Conservation (phyloP, 352 stramenopile genomes). For the Globisporangium apiculatum region DNA sequence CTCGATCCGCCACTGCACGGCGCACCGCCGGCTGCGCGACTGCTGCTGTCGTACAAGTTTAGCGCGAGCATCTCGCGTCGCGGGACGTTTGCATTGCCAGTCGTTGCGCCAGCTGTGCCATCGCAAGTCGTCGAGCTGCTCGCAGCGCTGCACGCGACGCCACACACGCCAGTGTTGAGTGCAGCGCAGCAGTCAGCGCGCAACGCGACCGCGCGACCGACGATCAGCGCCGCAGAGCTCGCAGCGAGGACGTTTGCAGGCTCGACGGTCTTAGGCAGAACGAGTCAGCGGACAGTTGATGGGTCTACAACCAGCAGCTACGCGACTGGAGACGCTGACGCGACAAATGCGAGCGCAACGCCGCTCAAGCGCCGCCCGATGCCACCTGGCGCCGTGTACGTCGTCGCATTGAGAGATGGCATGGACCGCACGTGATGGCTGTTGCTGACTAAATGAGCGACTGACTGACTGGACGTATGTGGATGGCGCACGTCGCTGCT, state of each 20-base stretch:
- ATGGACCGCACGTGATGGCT: not conserved
- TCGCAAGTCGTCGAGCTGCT: constrained; percentile 32
- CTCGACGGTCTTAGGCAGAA: not conserved
- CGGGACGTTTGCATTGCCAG: constrained; percentile 32
- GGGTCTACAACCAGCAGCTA: not conserved
- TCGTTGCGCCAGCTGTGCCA: constrained; percentile 21
- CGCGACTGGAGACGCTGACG: no score
- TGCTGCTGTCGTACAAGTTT: constrained; percentile 62
- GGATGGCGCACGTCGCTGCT: not conserved
- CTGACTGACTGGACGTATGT: no score
- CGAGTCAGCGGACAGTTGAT: no score
- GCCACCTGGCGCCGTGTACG: constrained; percentile 44
- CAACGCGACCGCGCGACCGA: not conserved
- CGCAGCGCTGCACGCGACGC: constrained; percentile 24
- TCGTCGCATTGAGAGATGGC: not conserved
- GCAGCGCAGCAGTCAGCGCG: constrained; percentile 18
- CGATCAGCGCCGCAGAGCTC: not conserved
- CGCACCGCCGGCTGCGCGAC: constrained; percentile 9
- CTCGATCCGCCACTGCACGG: constrained; percentile 13
- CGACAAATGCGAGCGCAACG: not conserved
- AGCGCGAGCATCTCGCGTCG: constrained; percentile 44
- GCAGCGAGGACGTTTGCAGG: no score
- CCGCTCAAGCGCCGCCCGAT: constrained; percentile 38
- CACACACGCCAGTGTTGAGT: constrained; percentile 25
- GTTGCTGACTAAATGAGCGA: not conserved